These are phyloP conservation scores for Candida glucosophila DNA, from an alignment of 1,139 yeast genomes.

Conservation along the genomic window DNA sequence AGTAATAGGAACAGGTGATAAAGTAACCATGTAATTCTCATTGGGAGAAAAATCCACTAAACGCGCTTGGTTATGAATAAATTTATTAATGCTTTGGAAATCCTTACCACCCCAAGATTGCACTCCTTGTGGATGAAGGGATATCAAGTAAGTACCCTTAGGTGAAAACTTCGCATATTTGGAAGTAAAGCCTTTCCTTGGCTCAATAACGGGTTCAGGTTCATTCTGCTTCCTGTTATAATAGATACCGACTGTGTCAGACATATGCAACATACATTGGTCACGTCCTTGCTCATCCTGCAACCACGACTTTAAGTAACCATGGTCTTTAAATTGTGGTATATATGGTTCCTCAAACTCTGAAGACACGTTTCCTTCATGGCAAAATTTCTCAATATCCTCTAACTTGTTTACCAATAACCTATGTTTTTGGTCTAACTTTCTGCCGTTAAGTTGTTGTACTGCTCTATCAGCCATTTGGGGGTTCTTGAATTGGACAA, in stretches of 20 bases:
- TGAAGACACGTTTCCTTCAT: slow-evolving; percentile 53
- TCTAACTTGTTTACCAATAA: slow-evolving; percentile 73
- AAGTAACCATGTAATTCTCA: slow-evolving; percentile 83
- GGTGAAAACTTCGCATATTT: slow-evolving; percentile 89
- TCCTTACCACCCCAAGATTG: slow-evolving; percentile 93
- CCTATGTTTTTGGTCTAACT: slow-evolving; percentile 89
- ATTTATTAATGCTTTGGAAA: slow-evolving; percentile 68
- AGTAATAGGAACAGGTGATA: slow-evolving; percentile 77
- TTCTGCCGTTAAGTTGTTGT: slow-evolving; percentile 75
- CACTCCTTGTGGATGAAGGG: slow-evolving; percentile 91
- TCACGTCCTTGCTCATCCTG: slow-evolving; percentile 87
- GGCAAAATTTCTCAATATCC: slow-evolving; percentile 78
- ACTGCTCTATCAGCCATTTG: slow-evolving; percentile 74
- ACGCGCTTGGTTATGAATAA: slow-evolving; percentile 84
- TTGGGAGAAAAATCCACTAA: slow-evolving; percentile 88
- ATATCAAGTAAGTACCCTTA: slow-evolving; percentile 79
- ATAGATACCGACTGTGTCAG: slow-evolving; percentile 74
- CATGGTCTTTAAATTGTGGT: slow-evolving; percentile 65
- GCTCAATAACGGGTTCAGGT: slow-evolving; percentile 72
- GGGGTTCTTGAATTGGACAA: slow-evolving; percentile 69
- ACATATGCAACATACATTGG: slow-evolving; percentile 74
- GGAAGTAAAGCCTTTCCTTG: slow-evolving; percentile 79
- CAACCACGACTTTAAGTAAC: slow-evolving; percentile 85
- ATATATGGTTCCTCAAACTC: slow-evolving; percentile 65
- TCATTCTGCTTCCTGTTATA: slow-evolving; percentile 78